A percentile compares a stretch with the other conserved stretches of the same genome.
phyloP scores from a whole-genome alignment of 345 rosid genomes.

The Eucalyptus sp. region DNA sequence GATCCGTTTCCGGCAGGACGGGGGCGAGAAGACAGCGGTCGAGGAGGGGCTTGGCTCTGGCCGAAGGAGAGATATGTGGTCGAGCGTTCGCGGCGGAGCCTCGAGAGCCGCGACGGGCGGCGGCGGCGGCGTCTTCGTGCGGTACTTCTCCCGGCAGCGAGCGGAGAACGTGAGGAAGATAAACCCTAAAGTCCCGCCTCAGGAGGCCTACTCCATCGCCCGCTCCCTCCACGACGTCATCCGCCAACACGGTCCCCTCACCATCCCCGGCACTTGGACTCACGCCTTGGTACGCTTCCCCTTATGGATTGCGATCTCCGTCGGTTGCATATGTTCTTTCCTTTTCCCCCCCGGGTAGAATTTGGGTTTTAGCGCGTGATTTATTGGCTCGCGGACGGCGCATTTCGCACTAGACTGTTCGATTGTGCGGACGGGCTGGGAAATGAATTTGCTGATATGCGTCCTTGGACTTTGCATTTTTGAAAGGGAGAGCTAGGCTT shows the following conservation, averaged over 20 bases:
- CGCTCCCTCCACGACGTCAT: constrained; percentile 52
- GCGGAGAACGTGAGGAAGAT: constrained; percentile 82
- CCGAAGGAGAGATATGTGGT: constrained; percentile 1
- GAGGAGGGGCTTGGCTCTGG: not conserved
- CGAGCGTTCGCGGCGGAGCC: not conserved
- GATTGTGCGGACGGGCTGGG: not conserved
- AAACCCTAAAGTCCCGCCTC: constrained; percentile 87
- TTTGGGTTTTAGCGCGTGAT: not conserved
- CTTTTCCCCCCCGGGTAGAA: not conserved
- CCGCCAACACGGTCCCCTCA: constrained; percentile 64
- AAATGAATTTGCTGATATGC: not conserved
- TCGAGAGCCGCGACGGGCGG: not conserved
- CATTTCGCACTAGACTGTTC: not conserved
- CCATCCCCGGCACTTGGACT: constrained; percentile 69
- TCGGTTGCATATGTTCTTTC: not conserved
- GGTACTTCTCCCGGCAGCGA: constrained; percentile 60
- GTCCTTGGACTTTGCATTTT: not conserved
- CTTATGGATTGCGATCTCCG: not conserved
- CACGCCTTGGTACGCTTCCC: constrained; percentile 50
- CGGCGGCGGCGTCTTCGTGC: constrained; percentile 5
- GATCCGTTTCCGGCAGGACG: not conserved
- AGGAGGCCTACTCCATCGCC: constrained; percentile 70
- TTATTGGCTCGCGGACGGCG: not conserved
- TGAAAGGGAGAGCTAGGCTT: not conserved
- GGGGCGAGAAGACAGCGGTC: not conserved